Conservation (phyloP, 495 filamentous ascomycete species). For the Terfezia boudieri region DNA sequence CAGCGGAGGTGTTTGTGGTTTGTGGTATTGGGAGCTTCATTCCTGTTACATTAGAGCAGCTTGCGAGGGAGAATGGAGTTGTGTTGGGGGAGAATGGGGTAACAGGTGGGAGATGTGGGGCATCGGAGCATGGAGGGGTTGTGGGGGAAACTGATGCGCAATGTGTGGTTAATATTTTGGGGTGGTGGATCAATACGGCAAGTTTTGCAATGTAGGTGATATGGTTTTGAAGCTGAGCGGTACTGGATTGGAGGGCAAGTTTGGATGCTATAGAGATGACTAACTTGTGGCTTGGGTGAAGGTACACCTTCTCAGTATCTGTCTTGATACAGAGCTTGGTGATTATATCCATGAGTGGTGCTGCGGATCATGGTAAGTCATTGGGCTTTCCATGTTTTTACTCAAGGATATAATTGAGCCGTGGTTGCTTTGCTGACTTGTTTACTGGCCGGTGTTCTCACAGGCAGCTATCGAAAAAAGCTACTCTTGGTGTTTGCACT, state of each 20-base stretch:
- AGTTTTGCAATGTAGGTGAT: conserved; percentile 60
- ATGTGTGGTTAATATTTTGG: conserved; percentile 64
- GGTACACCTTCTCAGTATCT: conserved; percentile 80
- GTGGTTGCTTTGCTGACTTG: too few species aligned
- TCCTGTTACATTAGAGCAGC: conserved; percentile 83
- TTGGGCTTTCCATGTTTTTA: too few species aligned
- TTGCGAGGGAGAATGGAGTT: conserved; percentile 74
- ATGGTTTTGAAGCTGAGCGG: background rate
- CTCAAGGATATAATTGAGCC: too few species aligned
- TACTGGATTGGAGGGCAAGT: background rate
- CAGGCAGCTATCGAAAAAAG: conserved; percentile 46
- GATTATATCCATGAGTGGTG: conserved; percentile 87
- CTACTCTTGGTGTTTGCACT: conserved; percentile 67
- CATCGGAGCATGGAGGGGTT: conserved; percentile 14
- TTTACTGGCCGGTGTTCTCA: too few species aligned
- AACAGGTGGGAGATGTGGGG: conserved; percentile 1
- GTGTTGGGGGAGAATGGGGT: conserved; percentile 44
- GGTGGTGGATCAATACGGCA: conserved; percentile 76
- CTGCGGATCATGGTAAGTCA: conserved; percentile 70
- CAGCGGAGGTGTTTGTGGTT: conserved; percentile 91
- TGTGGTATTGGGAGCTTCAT: conserved; percentile 90
- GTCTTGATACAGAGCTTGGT: conserved; percentile 72
- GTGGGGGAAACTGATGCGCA: conserved; percentile 29
- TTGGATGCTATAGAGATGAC: too few species aligned
- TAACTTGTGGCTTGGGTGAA: background rate